Evolutionary conservation across 768 basidiomycete species (phyloP).

Genomic region (Tricholoma sp.): DNA sequence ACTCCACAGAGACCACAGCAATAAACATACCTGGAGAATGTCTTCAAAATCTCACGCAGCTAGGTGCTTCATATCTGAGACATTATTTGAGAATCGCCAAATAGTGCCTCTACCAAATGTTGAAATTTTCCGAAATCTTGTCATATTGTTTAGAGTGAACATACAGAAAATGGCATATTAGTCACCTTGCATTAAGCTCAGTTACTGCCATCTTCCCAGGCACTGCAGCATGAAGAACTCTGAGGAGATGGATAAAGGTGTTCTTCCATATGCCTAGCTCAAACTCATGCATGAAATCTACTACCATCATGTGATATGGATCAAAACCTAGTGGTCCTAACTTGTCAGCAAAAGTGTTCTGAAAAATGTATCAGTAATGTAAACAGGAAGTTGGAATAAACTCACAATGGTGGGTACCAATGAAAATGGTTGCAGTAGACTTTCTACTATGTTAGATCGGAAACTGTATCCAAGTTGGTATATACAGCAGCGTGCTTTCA

Average conservation of each 20-base stretch:
- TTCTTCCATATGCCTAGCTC: slow-evolving; percentile 37
- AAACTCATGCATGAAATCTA: slow-evolving; percentile 35
- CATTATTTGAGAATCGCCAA: slow-evolving; percentile 12
- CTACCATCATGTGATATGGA: slow-evolving; percentile 23
- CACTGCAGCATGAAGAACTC: slow-evolving; percentile 24
- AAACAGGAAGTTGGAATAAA: too few species aligned
- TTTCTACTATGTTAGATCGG: too few species aligned
- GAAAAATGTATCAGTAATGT: too few species aligned
- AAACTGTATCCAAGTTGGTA: too few species aligned
- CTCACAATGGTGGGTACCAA: too few species aligned
- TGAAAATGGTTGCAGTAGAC: too few species aligned
- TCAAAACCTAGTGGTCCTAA: slow-evolving; percentile 16
- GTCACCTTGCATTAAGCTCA: slow-evolving; percentile 24
- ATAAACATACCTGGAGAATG: too few species aligned
- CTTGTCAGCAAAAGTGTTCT: too few species aligned
- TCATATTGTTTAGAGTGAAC: too few species aligned
- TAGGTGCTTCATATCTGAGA: slow-evolving; percentile 20
- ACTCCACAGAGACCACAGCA: too few species aligned
- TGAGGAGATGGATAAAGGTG: slow-evolving; percentile 31
- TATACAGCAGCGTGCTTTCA: too few species aligned
- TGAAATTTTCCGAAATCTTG: background rate
- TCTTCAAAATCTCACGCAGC: slow-evolving; percentile 21
- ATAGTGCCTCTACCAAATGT: too few species aligned
- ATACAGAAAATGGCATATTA: background rate
- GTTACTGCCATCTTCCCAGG: slow-evolving; percentile 11